Evolutionary conservation across 306 rosid species (phyloP).

Genomic region (Prosopis cineraria): DNA sequence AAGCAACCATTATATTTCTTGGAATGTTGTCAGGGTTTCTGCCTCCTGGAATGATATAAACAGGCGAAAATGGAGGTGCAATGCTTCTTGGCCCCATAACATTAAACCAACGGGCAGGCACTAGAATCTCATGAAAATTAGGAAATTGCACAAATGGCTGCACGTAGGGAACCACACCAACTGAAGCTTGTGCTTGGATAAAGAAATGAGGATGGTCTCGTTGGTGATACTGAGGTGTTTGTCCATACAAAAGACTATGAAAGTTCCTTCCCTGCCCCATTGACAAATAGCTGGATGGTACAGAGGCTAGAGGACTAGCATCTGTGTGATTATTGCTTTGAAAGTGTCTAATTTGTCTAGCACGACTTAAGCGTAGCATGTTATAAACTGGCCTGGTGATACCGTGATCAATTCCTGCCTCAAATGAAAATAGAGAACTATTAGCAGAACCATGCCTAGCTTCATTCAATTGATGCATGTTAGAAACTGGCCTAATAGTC

Average conservation of each 20-base stretch:
- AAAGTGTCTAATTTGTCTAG: background rate
- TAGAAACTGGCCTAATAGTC: background rate
- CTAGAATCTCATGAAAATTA: background rate
- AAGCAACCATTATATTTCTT: background rate
- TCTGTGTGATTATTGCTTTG: constrained; percentile 11
- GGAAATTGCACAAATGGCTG: background rate
- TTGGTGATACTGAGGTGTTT: background rate
- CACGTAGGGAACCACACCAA: background rate
- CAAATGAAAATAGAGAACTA: constrained; percentile 1
- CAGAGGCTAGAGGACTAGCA: constrained; percentile 5
- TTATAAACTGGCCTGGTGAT: background rate
- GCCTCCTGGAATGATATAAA: constrained; percentile 4
- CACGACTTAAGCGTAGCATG: background rate
- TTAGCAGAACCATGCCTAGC: constrained; percentile 5
- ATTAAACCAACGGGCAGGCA: constrained; percentile 1
- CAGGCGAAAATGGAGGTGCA: background rate
- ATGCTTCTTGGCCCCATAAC: background rate
- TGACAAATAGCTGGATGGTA: background rate
- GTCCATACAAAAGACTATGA: background rate
- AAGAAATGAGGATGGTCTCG: background rate
- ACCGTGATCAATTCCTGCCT: background rate
- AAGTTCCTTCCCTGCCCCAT: background rate
- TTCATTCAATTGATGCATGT: constrained; percentile 1
- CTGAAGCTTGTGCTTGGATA: background rate
- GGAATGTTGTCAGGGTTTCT: background rate